These are phyloP conservation scores for Aspergillus terreus DNA, from an alignment of 2,329 filamentous ascomycete genomes.

Conservation along the genomic window DNA sequence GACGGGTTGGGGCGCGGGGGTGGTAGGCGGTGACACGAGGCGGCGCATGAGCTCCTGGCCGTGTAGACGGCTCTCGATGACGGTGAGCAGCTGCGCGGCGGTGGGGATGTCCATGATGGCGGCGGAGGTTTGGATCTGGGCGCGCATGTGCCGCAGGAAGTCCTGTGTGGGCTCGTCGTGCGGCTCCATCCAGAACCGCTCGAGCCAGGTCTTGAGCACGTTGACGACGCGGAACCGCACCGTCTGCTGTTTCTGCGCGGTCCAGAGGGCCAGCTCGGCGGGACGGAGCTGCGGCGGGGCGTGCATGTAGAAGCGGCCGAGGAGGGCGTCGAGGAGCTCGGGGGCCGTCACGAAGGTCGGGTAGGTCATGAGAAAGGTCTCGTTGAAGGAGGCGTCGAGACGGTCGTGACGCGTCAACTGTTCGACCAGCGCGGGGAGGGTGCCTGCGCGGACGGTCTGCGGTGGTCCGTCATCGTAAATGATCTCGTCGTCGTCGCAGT, in stretches of 20 bases:
- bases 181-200: slow-evolving; percentile 95
- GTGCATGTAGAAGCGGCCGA: slow-evolving; percentile 59
- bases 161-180: slow-evolving; percentile 61
- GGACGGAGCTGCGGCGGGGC: not conserved
- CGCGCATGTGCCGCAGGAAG: slow-evolving; percentile 76
- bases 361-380: slow-evolving; percentile 91
- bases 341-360: slow-evolving; percentile 81
- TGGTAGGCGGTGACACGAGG: slow-evolving; percentile 74
- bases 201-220: slow-evolving; percentile 93
- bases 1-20: slow-evolving; percentile 76
- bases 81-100: slow-evolving; percentile 71
- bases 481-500: slow-evolving; percentile 8
- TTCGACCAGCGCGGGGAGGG: slow-evolving; percentile 80
- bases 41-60: slow-evolving; percentile 80
- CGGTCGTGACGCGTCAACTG: slow-evolving; percentile 91
- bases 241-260: slow-evolving; percentile 81
- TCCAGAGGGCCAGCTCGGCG: slow-evolving; percentile 36
- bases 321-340: slow-evolving; percentile 82
- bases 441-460: slow-evolving; percentile 49
- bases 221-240: slow-evolving; percentile 91
- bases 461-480: slow-evolving; percentile 7
- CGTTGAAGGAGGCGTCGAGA: slow-evolving; percentile 86
- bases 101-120: slow-evolving; percentile 9
- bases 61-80: slow-evolving; percentile 77
- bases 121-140: slow-evolving; percentile 59